Base-by-base conservation (phyloP, 2,329 filamentous ascomycete species). In the Sporothrix sp. region DNA sequence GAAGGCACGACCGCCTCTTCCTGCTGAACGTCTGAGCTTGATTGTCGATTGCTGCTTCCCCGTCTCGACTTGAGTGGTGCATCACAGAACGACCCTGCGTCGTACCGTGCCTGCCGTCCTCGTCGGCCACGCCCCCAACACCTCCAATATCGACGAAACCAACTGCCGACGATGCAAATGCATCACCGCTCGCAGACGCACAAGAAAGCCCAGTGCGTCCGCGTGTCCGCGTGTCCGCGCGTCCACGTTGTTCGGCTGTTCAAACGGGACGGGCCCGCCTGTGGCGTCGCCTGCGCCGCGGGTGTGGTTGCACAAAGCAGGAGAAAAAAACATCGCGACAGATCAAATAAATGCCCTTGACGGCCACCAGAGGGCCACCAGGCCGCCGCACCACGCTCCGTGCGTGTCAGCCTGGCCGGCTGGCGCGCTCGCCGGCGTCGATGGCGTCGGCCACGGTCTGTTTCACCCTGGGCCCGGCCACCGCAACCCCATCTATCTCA, bases 221-320 rank as follows among this genome's bases (percentile, higher is more conserved):
- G 11, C 16, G 18, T 18, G 32, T 16, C 45, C 20, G 32, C 45
- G 21, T 23, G 18, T 32, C 35, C 7, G 11, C 16, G 18, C 14
- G 32, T 16, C 45, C 20, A 39, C 45, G 21, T 33, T 9, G 27
- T 33, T 48, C 46, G 36, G 40, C 27, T 48, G 46, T 18, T 48
- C 46, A 48, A 48, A 48, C 46, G 27, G 27, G 20, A 18, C 36
- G 28, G 36, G 46, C 2, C 27, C 18, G 27, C 36, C 16, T 48
- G 46, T 48, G 46, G 36, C 46, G 46, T 25, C 40, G 33, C 46
- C 46, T 48, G 36, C 36, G 25, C 36, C 46, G 36, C 36, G 21
- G 16, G 16, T 5, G 11, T 21, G 35, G 30, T 48, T 5, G 18
- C 25, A 48, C 45, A 48, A 32, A 9, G 16, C 21, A 47, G n/a